Evolutionary conservation across 2,329 filamentous ascomycete genomes (phyloP).

Genomic region (Byssochlamys sp.): DNA sequence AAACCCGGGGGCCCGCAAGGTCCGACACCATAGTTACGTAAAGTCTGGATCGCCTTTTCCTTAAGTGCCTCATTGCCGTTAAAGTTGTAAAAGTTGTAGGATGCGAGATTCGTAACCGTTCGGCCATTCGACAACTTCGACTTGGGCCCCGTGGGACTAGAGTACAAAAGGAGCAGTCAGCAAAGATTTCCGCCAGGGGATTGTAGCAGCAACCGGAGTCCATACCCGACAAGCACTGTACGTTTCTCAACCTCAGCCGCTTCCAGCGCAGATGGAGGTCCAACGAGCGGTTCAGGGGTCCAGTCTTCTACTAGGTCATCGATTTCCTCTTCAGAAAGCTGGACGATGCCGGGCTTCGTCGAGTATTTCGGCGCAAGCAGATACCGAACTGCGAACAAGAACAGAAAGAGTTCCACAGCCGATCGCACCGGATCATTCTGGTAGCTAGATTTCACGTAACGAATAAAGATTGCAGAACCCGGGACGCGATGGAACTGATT

Average conservation of each 20-base stretch:
- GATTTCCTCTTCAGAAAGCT: constrained; percentile 87
- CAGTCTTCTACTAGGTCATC: constrained; percentile 95
- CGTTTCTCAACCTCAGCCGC: constrained; percentile 72
- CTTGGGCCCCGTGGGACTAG: constrained; percentile 77
- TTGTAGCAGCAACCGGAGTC: constrained; percentile 1
- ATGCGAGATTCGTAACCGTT: constrained; percentile 85
- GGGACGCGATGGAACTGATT: constrained; percentile 79
- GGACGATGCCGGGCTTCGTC: constrained; percentile 82
- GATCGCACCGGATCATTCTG: constrained; percentile 93
- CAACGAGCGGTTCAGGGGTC: constrained; percentile 84
- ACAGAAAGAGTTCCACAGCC: constrained; percentile 82
- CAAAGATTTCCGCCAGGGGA: constrained; percentile 5
- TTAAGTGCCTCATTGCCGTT: constrained; percentile 85
- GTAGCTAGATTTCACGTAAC: constrained; percentile 94
- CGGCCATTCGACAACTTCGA: constrained; percentile 79
- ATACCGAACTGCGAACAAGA: constrained; percentile 92
- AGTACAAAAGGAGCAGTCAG: constrained; percentile 4
- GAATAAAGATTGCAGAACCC: constrained; percentile 83
- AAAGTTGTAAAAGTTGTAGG: constrained; percentile 97
- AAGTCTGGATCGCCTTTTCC: constrained; percentile 85
- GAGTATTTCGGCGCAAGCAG: constrained; percentile 85
- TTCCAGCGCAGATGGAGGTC: constrained; percentile 63
- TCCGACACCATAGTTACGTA: constrained; percentile 91
- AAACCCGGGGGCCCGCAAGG: constrained; percentile 95
- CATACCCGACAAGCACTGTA: constrained; percentile 78